Percentiles rank a stretch among this genome's conserved stretches.
Evolutionary conservation across 176 grass and related monocot species (phyloP).

Genomic region (Aegilops longissima): DNA sequence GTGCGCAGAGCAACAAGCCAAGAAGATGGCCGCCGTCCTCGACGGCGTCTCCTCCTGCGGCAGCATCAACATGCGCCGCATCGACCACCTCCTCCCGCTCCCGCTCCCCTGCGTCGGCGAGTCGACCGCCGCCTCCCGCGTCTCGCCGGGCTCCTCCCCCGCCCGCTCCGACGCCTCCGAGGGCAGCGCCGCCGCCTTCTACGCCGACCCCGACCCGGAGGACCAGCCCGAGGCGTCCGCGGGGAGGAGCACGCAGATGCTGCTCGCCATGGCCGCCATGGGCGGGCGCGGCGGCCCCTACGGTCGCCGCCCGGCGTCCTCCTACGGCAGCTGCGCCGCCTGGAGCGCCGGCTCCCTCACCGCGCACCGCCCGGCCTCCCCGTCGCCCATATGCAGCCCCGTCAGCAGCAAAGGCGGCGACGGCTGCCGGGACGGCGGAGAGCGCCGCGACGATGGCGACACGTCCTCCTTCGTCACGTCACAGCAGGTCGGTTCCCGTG

Average conservation of each 20-base stretch:
- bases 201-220: slow-evolving; percentile 1
- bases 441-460: slow-evolving; percentile 27
- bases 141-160: slow-evolving; percentile 46
- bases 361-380: slow-evolving; percentile 56
- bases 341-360: slow-evolving; percentile 58
- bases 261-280: slow-evolving; percentile 56
- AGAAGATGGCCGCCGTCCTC: slow-evolving; percentile 36
- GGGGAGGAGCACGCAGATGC: slow-evolving; percentile 61
- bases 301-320: slow-evolving; percentile 56
- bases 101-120: slow-evolving; percentile 47
- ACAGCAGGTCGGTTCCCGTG: slow-evolving; percentile 32
- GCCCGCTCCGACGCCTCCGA: slow-evolving; percentile 44
- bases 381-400: slow-evolving; percentile 78
- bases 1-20: slow-evolving; percentile 32
- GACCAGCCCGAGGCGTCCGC: slow-evolving; percentile 24
- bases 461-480: slow-evolving; percentile 48
- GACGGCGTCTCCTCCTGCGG: slow-evolving; percentile 39
- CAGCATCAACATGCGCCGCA: slow-evolving; percentile 45
- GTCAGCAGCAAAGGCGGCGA: slow-evolving; percentile 35
- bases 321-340: slow-evolving; percentile 59
- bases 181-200: slow-evolving; percentile 20
- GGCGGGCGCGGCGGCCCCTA: slow-evolving; percentile 44
- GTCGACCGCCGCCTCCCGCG: slow-evolving; percentile 35
- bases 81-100: slow-evolving; percentile 18
- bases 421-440: neutral